Conservation (phyloP, 306 rosid genomes). For the Trifolium subterraneum region DNA sequence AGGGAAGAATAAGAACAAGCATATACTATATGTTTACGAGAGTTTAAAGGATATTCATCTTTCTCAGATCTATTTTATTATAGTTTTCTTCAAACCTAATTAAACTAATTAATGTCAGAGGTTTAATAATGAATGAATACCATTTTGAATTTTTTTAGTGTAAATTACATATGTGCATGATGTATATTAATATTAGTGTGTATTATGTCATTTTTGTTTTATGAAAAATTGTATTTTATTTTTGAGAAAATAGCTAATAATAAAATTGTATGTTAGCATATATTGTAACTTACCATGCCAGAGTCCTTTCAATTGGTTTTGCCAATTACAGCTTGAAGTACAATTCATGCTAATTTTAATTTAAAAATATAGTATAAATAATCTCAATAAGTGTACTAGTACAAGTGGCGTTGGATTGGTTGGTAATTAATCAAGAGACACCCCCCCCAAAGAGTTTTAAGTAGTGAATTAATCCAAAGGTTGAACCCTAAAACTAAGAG, state of each 20-base stretch:
- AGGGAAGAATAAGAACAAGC: slow-evolving; percentile 12
- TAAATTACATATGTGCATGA: not conserved
- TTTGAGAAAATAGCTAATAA: too few relatives aligned
- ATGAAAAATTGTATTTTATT: not conserved
- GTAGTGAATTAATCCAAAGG: too few relatives aligned
- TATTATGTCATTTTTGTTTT: not conserved
- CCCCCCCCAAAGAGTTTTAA: not conserved
- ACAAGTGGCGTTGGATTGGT: too few relatives aligned
- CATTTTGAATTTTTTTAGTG: not conserved
- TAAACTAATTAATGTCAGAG: too few relatives aligned
- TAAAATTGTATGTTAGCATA: not conserved
- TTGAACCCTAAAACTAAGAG: too few relatives aligned
- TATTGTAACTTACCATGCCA: not conserved
- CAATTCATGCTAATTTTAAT: too few relatives aligned
- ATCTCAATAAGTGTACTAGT: not conserved
- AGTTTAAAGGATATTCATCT: not conserved
- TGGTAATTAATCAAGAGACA: not conserved
- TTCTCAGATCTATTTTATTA: not conserved
- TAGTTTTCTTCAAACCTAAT: not conserved
- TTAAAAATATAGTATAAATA: not conserved
- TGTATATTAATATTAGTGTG: not conserved
- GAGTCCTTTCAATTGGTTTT: not conserved
- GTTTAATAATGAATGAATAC: not conserved
- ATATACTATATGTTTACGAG: not conserved
- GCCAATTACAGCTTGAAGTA: not conserved